Base-by-base conservation (phyloP, 192 early-diverging fungal species). In the Polychytrium aggregatum region DNA sequence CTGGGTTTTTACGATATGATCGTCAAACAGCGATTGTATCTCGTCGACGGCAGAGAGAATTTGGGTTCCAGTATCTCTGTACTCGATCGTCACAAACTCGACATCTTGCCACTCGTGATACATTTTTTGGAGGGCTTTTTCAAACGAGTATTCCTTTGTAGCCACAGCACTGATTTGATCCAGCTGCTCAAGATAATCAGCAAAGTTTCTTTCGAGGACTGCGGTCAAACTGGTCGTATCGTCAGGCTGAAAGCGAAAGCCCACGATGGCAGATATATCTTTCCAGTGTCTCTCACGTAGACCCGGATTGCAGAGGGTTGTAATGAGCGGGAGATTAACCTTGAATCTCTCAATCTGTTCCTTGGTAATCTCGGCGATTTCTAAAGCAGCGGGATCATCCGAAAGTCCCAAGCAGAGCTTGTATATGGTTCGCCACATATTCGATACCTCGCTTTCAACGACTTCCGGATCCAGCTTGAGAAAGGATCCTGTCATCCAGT, bases 111-210 rank as follows among this genome's bases (percentile, higher is more conserved):
- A 79, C 50, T 79, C 76, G 11, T 51, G 34, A 46, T 76, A 76
- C 76, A 79, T 79, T 46, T 79, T 79, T 38, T 79, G 73, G 14
- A 79, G 53, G 3, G 74, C 76, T 50, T 79, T 79, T 44, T 79
- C 76, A 52, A 79, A 79, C 40, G 76, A 78, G 51, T 65, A 78
- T 50, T 79, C 76, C 44, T 79, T 79, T 13, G 74, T 67, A 21
- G 76, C 76, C 10, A 72, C 65, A 1, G 59, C 59, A 35, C 61
- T 63, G 22, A 79, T 72, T 35, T 59, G 41, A 43, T 79, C 76
- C 48, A 79, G 50, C 36, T 67, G 48, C 36, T 60, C 65, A 65
- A 78, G 74, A 53, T 68, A 72, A 26, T 65, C 60, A 13, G 46
- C 46, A 20, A 79, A 50, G 44, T 79, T 79, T 6, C 71, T 35